Conservation (phyloP, 176 grass and related monocot species). For the Alloteropsis semialata region DNA sequence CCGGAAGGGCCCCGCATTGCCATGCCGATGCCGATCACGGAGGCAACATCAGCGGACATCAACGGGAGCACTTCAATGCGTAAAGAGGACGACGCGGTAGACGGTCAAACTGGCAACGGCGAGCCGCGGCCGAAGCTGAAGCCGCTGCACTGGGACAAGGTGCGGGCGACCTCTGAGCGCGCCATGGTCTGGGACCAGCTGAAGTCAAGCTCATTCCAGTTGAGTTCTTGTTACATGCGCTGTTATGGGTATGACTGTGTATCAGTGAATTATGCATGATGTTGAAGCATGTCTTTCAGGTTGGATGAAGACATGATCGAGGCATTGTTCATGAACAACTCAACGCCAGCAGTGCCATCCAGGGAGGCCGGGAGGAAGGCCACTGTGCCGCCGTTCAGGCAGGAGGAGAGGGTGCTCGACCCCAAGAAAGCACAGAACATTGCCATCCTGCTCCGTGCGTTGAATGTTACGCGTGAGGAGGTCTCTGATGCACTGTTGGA, state of each 20-base stretch:
- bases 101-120: constrained; percentile 23
- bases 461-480: constrained; percentile 94
- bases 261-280: constrained; percentile 15
- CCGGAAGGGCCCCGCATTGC: constrained; percentile 63
- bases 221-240: constrained; percentile 35
- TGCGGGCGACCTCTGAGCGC: constrained; percentile 84
- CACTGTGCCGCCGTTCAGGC: constrained; percentile 43
- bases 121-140: constrained; percentile 78
- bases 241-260: neutral
- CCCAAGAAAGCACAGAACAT: constrained; percentile 99
- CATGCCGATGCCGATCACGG: constrained; percentile 54
- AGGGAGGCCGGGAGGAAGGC: constrained; percentile 64
- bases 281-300: constrained; percentile 41
- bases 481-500: constrained; percentile 86
- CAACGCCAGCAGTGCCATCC: constrained; percentile 29
- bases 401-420: constrained; percentile 97
- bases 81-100: constrained; percentile 21
- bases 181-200: constrained; percentile 98
- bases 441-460: constrained; percentile 83
- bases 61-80: constrained; percentile 41
- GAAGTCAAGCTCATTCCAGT: constrained; percentile 99
- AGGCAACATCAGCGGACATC: constrained; percentile 32
- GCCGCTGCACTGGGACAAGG: constrained; percentile 99
- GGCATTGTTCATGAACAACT: constrained; percentile 88
- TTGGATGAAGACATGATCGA: constrained; percentile 97